These are phyloP conservation scores for Loxodes magnus DNA, from an alignment of 73 alveolate genomes.

Conservation along the genomic window DNA sequence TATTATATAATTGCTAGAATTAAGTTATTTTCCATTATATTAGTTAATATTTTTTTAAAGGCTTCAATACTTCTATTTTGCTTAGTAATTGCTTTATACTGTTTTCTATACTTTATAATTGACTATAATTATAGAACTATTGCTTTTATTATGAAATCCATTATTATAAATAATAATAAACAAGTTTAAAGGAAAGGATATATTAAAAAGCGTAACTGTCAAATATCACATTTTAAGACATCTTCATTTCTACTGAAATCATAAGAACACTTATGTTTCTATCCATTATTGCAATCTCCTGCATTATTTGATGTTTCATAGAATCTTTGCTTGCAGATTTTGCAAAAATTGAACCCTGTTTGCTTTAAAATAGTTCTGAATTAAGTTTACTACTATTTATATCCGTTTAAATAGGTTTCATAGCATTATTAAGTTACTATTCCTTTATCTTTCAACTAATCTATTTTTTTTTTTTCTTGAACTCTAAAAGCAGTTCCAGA, in stretches of 20 bases:
- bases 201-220: no score
- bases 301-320: constrained; percentile 10
- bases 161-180: no score
- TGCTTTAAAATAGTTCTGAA: constrained; percentile 11
- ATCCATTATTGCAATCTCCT: constrained; percentile 9
- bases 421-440: constrained; percentile 14
- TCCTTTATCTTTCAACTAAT: constrained; percentile 12
- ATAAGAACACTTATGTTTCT: constrained; percentile 13
- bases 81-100: no score
- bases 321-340: constrained; percentile 25
- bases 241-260: constrained; percentile 27
- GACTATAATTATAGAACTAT: no score
- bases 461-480: constrained; percentile 10
- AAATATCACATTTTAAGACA: constrained; percentile 27
- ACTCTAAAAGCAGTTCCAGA: constrained; percentile 33
- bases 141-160: no score
- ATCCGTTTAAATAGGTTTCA: constrained; percentile 16
- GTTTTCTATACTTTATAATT: no score
- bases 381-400: constrained; percentile 7
- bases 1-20: no score
- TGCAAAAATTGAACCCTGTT: constrained; percentile 22
- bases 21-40: no score
- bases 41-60: no score
- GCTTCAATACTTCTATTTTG: no score
- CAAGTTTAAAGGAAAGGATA: no score